These are phyloP conservation scores for Cercophora newfieldiana DNA, from an alignment of 495 filamentous ascomycete species.

Conservation along the genomic window DNA sequence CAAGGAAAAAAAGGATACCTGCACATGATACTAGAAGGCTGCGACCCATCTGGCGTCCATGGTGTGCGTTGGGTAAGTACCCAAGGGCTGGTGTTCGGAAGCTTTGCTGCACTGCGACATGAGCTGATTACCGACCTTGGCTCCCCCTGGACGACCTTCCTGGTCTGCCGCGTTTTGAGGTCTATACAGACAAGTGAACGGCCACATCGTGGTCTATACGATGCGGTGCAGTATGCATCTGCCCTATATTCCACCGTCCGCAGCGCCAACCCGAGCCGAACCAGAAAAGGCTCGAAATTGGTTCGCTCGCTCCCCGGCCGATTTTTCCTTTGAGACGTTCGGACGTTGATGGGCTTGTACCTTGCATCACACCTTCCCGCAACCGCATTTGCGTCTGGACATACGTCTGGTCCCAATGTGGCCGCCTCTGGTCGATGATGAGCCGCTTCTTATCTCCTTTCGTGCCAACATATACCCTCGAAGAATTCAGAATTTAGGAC, in stretches of 20 bases:
- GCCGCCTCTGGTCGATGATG: neutral
- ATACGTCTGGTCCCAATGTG: neutral
- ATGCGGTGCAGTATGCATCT: slow-evolving; percentile 11
- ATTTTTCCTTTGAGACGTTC: slow-evolving; percentile 13
- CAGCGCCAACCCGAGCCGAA: slow-evolving; percentile 23
- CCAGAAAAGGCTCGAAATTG: slow-evolving; percentile 22
- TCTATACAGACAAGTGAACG: neutral
- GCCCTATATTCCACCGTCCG: neutral
- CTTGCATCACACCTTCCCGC: slow-evolving; percentile 7
- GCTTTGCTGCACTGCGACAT: slow-evolving; percentile 15
- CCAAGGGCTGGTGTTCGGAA: neutral
- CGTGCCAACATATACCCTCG: neutral
- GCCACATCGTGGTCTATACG: slow-evolving; percentile 3
- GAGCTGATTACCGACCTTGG: neutral
- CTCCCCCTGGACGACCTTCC: neutral
- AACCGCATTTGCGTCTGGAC: neutral
- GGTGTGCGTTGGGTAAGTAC: slow-evolving; percentile 4
- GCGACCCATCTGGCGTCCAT: slow-evolving; percentile 31
- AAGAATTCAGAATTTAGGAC: neutral
- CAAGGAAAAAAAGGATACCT: slow-evolving; percentile 18
- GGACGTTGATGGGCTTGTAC: neutral
- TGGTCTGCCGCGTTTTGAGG: neutral
- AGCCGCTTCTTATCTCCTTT: neutral
- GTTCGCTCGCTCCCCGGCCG: slow-evolving; percentile 25
- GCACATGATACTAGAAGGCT: slow-evolving; percentile 31